Evolutionary conservation across 345 rosid genomes (phyloP).

Genomic region (Kernera saxatilis): DNA sequence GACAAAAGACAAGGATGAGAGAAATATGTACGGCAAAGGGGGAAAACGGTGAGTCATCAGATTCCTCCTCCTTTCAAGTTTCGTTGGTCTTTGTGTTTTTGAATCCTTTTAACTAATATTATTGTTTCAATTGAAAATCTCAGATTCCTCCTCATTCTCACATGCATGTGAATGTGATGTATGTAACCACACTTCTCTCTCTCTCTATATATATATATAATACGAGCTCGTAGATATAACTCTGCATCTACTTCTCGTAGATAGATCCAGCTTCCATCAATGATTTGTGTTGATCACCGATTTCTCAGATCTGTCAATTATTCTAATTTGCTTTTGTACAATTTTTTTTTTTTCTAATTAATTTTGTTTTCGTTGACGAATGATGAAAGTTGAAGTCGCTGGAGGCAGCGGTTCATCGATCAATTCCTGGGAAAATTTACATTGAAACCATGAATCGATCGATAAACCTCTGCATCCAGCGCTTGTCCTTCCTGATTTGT

Average conservation of each 20-base stretch:
- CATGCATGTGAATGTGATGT: not conserved
- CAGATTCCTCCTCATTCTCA: not conserved
- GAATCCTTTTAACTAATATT: not conserved
- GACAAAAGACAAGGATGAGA: slow-evolving; percentile 17
- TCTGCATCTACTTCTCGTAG: not conserved
- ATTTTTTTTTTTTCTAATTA: not conserved
- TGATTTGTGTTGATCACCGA: not conserved
- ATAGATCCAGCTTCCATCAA: not conserved
- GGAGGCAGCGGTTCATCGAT: slow-evolving; percentile 99
- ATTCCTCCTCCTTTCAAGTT: slow-evolving; percentile 24
- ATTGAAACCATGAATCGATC: slow-evolving; percentile 73
- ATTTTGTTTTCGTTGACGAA: not conserved
- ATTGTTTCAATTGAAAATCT: not conserved
- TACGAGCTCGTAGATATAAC: not conserved
- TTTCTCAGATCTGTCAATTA: slow-evolving; percentile 27
- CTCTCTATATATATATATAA: not conserved
- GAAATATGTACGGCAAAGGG: slow-evolving; percentile 23
- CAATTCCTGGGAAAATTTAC: slow-evolving; percentile 55
- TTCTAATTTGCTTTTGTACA: not conserved
- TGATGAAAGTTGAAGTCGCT: slow-evolving; percentile 53
- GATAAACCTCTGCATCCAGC: slow-evolving; percentile 99
- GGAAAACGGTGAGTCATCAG: slow-evolving; percentile 23
- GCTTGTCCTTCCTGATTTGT: slow-evolving; percentile 4
- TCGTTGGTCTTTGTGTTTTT: not conserved
- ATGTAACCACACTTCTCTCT: not conserved